These are phyloP conservation scores for Scheffersomyces segobiensis DNA, from an alignment of 1,139 yeast species.

Conservation along the genomic window DNA sequence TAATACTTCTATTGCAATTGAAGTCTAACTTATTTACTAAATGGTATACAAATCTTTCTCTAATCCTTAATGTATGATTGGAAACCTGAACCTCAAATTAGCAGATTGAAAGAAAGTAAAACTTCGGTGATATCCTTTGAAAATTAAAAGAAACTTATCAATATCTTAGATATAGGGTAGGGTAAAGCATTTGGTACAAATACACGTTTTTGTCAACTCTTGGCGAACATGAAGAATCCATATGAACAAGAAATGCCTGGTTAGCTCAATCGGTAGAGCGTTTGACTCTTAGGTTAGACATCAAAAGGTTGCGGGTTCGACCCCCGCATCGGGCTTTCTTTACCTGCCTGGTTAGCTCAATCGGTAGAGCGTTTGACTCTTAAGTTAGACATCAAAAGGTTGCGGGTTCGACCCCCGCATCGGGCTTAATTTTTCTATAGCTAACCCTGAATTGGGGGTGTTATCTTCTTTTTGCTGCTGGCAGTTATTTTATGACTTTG, in stretches of 20 bases:
- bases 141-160: no score
- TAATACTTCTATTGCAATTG: no score
- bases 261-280: conserved; percentile 32
- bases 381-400: conserved; percentile 20
- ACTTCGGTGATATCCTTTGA: no score
- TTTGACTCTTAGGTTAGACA: conserved; percentile 24
- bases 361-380: conserved; percentile 51
- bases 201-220: background rate
- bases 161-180: no score
- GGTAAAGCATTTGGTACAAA: no score
- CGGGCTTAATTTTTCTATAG: background rate
- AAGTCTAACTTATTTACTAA: no score
- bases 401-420: conserved; percentile 29
- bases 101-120: no score
- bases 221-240: background rate
- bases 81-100: no score
- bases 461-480: no score
- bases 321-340: conserved; percentile 49
- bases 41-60: background rate
- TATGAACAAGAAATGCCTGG: conserved; percentile 16
- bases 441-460: no score
- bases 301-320: conserved; percentile 55
- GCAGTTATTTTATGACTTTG: no score
- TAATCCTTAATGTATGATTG: background rate
- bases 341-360: conserved; percentile 45